Conservation (phyloP, 768 basidiomycete genomes). For the Mycena epipterygia region DNA sequence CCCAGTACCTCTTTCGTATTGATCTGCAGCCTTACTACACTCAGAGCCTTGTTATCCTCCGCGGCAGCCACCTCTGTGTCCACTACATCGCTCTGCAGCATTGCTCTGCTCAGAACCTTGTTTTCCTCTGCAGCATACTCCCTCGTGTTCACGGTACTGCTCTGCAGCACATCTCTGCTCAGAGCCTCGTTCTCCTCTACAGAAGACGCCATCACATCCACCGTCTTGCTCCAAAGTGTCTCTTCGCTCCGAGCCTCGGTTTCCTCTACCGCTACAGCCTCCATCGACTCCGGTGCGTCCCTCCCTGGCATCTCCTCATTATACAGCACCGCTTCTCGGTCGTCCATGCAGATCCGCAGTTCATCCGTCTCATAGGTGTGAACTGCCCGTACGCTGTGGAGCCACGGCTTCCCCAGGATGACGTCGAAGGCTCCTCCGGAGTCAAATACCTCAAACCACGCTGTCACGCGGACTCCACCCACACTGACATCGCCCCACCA, state of each 20-base stretch:
- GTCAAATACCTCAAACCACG: constrained; percentile 24
- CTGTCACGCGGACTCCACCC: neutral
- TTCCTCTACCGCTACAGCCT: neutral
- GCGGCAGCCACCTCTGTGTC: neutral
- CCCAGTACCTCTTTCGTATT: neutral
- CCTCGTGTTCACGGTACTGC: no score
- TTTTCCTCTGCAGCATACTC: neutral
- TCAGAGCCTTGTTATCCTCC: no score
- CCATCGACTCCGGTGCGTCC: neutral
- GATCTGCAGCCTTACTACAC: no score
- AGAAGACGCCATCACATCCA: no score
- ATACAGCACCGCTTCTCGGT: neutral
- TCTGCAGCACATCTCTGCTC: no score
- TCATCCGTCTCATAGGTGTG: constrained; percentile 20
- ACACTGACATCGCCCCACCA: constrained; percentile 20
- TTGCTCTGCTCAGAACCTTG: neutral
- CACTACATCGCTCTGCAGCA: neutral
- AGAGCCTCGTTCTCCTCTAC: neutral
- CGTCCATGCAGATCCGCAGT: neutral
- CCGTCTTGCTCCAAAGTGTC: no score
- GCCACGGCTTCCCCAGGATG: constrained; percentile 26
- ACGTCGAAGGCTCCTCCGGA: constrained; percentile 13
- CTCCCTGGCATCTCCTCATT: constrained; percentile 6
- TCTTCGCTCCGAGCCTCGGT: no score
- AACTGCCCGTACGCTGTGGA: constrained; percentile 17